phyloP scores from a whole-genome alignment of 306 rosid species.

The Lablab purpureus region DNA sequence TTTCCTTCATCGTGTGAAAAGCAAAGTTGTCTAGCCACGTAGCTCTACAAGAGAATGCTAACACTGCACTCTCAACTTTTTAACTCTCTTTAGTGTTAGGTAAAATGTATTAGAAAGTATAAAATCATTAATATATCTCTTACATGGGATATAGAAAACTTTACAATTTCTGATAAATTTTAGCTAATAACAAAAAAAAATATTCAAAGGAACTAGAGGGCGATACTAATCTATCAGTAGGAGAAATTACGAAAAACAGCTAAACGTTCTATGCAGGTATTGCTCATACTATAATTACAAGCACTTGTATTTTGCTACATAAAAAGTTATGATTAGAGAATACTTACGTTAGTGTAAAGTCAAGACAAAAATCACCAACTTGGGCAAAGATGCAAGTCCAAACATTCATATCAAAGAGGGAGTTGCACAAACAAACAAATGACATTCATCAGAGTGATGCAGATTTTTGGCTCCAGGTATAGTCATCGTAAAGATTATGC shows the following conservation, averaged over 20 bases:
- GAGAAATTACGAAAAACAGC: not conserved
- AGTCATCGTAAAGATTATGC: not conserved
- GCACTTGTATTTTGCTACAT: not conserved
- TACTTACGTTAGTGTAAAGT: not conserved
- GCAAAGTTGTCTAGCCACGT: not conserved
- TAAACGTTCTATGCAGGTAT: not conserved
- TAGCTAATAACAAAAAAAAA: no score
- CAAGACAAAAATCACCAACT: not conserved
- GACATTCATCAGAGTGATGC: not conserved
- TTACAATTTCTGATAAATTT: no score
- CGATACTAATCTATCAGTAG: not conserved
- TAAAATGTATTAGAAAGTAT: no score
- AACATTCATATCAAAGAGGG: not conserved
- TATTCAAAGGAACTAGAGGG: no score
- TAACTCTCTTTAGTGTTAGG: no score
- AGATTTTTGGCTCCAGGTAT: not conserved
- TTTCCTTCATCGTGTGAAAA: not conserved
- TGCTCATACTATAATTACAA: not conserved
- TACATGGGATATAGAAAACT: no score
- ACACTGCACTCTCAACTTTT: no score
- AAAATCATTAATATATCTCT: no score
- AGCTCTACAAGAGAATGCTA: no score
- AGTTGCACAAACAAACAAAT: slow-evolving; percentile 19
- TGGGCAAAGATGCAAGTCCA: not conserved
- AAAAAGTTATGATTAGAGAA: not conserved